Percentiles rank a stretch among this genome's conserved stretches.
Evolutionary conservation across 805 yeast species (phyloP).

Genomic region (Aciculoconidium aculeatum): DNA sequence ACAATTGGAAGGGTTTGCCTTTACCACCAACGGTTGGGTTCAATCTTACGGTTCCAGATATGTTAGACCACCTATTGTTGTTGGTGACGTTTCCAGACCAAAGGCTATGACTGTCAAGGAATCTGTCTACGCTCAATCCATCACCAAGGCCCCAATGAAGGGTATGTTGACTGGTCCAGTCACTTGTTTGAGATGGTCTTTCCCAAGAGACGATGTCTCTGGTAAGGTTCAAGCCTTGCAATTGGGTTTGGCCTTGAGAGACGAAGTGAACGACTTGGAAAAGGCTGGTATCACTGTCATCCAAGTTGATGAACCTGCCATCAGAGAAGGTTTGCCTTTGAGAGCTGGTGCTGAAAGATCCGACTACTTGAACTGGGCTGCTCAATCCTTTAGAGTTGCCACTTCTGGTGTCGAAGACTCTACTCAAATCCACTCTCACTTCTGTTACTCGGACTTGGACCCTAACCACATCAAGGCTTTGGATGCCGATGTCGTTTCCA

Average conservation of each 20-base stretch:
- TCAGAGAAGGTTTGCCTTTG: conserved; percentile 99
- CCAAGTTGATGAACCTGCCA: conserved; percentile 99
- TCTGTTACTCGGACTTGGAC: conserved; percentile 99
- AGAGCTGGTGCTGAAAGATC: conserved; percentile 96
- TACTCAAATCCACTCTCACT: conserved; percentile 99
- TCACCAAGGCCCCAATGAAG: conserved; percentile 94
- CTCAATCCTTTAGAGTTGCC: conserved; percentile 98
- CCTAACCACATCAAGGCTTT: conserved; percentile 99
- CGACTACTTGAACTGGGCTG: conserved; percentile 97
- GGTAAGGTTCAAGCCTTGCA: conserved; percentile 93
- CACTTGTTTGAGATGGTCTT: conserved; percentile 99
- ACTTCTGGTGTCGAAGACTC: conserved; percentile 94
- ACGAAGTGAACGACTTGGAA: conserved; percentile 97
- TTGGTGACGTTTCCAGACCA: conserved; percentile 99
- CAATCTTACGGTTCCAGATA: conserved; percentile 99
- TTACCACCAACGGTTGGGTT: conserved; percentile 99
- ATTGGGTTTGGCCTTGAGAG: conserved; percentile 96
- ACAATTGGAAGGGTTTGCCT: conserved; percentile 95
- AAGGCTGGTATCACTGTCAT: conserved; percentile 96
- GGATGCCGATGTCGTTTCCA: conserved; percentile 99
- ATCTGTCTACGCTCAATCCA: conserved; percentile 97
- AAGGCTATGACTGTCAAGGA: conserved; percentile 98
- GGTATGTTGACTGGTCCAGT: conserved; percentile 99
- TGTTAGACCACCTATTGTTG: conserved; percentile 99
- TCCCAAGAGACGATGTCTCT: conserved; percentile 98